Conservation (phyloP, 257 asterid genomes). For the Nyctanthes arbortristis region DNA sequence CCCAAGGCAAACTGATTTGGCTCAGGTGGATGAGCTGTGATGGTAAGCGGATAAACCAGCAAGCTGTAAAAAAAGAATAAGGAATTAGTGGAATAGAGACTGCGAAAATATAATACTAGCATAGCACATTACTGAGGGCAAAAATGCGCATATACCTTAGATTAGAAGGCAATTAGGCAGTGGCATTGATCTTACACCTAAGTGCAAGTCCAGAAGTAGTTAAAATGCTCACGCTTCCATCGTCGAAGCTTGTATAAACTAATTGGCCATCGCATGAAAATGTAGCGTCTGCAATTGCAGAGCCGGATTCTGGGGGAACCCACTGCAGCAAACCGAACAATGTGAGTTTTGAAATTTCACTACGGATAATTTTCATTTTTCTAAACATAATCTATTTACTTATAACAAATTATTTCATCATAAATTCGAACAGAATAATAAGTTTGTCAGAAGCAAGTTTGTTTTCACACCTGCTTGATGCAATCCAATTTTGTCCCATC, state of each 20-base stretch:
- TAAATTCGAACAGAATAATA: background rate
- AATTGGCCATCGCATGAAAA: conserved; percentile 68
- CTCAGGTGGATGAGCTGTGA: conserved; percentile 64
- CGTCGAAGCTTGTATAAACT: conserved; percentile 49
- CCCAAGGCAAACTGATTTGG: conserved; percentile 67
- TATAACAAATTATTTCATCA: background rate
- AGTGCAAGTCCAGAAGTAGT: conserved; percentile 42
- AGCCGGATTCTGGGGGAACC: conserved; percentile 40
- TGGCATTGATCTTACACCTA: conserved; percentile 52
- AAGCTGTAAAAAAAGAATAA: conserved; percentile 32
- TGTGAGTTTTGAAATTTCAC: conserved; percentile 3
- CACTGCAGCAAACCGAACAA: conserved; percentile 45
- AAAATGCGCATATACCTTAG: conserved; percentile 38
- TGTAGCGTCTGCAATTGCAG: conserved; percentile 61
- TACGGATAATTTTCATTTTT: background rate
- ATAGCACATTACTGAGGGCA: background rate
- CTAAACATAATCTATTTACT: background rate
- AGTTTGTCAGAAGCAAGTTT: background rate
- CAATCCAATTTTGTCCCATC: conserved; percentile 59
- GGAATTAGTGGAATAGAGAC: conserved; percentile 3
- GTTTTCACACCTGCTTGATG: conserved; percentile 51
- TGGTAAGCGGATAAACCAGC: conserved; percentile 45
- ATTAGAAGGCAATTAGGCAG: conserved; percentile 52
- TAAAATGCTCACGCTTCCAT: conserved; percentile 51
- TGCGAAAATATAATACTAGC: background rate